Conservation (phyloP, 805 yeast genomes). For the Danielozyma ontarioensis region DNA sequence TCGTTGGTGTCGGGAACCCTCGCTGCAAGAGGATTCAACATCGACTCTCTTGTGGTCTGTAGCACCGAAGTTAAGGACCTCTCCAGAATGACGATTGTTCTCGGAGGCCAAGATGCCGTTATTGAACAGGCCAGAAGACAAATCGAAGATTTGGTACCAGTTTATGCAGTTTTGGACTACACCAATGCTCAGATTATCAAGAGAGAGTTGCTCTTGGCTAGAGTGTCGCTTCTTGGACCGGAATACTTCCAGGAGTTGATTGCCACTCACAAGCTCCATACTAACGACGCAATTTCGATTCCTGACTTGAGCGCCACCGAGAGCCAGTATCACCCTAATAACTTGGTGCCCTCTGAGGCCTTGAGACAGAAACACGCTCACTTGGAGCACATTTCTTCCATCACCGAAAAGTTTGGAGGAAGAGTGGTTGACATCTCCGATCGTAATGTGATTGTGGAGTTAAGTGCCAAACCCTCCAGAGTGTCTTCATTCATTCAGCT, state of each 20-base stretch:
- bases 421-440: slow-evolving; percentile 87
- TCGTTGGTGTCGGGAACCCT: slow-evolving; percentile 89
- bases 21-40: slow-evolving; percentile 98
- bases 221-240: slow-evolving; percentile 93
- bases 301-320: slow-evolving; percentile 41
- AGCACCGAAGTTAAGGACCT: slow-evolving; percentile 93
- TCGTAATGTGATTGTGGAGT: slow-evolving; percentile 89
- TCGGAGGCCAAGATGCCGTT: slow-evolving; percentile 92
- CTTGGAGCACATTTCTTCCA: slow-evolving; percentile 73
- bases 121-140: slow-evolving; percentile 98
- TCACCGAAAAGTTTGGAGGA: slow-evolving; percentile 88
- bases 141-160: slow-evolving; percentile 96
- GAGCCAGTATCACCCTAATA: slow-evolving; percentile 75
- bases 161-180: slow-evolving; percentile 95
- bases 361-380: slow-evolving; percentile 91
- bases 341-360: slow-evolving; percentile 85
- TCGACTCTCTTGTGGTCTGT: slow-evolving; percentile 94
- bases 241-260: slow-evolving; percentile 94
- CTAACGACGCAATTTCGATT: slow-evolving; percentile 34
- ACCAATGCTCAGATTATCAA: slow-evolving; percentile 83
- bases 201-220: slow-evolving; percentile 86
- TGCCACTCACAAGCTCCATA: slow-evolving; percentile 66
- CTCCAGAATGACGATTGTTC: slow-evolving; percentile 93
- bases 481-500: slow-evolving; percentile 81
- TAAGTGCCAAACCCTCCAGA: slow-evolving; percentile 90